These are phyloP conservation scores for Amylostereum areolatum DNA, from an alignment of 1,284 basidiomycete species.

Conservation along the genomic window DNA sequence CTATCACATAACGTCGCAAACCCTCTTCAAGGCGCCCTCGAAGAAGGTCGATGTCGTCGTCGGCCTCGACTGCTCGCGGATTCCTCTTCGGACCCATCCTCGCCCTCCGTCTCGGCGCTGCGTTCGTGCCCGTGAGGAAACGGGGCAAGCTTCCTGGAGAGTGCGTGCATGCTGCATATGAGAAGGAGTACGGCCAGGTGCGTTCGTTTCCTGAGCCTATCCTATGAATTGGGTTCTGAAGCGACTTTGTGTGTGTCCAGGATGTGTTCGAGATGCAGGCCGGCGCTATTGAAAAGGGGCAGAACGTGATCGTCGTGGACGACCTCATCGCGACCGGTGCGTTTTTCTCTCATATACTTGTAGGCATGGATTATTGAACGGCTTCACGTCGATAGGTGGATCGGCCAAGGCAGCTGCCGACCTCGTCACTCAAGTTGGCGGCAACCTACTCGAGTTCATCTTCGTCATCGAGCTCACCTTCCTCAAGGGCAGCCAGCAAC, in stretches of 20 bases:
- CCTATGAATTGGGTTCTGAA: not conserved
- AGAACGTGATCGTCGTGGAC: constrained; percentile 88
- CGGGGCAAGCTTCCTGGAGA: constrained; percentile 90
- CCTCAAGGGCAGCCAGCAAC: constrained; percentile 73
- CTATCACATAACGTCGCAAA: constrained; percentile 79
- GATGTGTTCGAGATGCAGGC: constrained; percentile 95
- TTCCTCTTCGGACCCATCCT: constrained; percentile 94
- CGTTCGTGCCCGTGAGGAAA: constrained; percentile 97
- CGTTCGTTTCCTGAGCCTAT: constrained; percentile 20
- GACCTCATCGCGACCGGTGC: constrained; percentile 95
- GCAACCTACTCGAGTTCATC: constrained; percentile 85
- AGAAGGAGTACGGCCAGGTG: constrained; percentile 91
- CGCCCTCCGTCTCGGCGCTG: constrained; percentile 86
- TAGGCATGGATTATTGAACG: constrained; percentile 4
- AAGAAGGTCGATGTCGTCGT: constrained; percentile 92
- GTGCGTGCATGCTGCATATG: constrained; percentile 74
- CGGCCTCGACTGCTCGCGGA: constrained; percentile 92
- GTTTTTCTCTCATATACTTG: constrained; percentile 11
- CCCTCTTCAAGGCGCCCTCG: constrained; percentile 51
- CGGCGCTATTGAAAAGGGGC: constrained; percentile 77
- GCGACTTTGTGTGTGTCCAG: constrained; percentile 30
- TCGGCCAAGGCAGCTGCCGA: constrained; percentile 93
- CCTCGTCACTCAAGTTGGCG: constrained; percentile 80
- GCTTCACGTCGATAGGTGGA: constrained; percentile 54
- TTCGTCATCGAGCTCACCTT: constrained; percentile 90